Percentiles rank a stretch among this genome's conserved stretches.
Conservation (phyloP, 257 asterid species). For the Osmanthus fragrans region DNA sequence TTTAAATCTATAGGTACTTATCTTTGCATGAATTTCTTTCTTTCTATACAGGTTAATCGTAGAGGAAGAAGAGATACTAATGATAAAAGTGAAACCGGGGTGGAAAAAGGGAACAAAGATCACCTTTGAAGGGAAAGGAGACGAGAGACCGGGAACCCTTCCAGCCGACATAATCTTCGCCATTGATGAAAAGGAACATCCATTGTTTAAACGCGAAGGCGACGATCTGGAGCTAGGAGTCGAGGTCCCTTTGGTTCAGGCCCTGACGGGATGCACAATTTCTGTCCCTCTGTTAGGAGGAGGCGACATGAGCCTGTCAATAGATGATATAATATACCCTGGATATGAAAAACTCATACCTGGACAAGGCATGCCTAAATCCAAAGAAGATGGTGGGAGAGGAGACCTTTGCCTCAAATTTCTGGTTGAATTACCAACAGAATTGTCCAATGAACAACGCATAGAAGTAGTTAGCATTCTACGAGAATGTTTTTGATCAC, state of each 20-base stretch:
- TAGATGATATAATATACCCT: constrained; percentile 70
- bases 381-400: constrained; percentile 44
- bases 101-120: constrained; percentile 93
- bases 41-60: constrained; percentile 51
- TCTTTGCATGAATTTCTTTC: neutral
- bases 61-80: constrained; percentile 74
- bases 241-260: constrained; percentile 82
- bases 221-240: constrained; percentile 82
- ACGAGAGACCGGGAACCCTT: constrained; percentile 71
- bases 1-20: no score
- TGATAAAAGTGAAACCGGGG: constrained; percentile 78
- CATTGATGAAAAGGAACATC: constrained; percentile 78
- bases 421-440: constrained; percentile 65
- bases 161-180: constrained; percentile 81
- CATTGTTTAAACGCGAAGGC: constrained; percentile 62
- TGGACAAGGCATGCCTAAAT: constrained; percentile 83
- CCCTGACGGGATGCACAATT: constrained; percentile 77
- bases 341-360: constrained; percentile 70
- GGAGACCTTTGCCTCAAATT: constrained; percentile 85
- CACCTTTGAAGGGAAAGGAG: constrained; percentile 93
- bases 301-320: constrained; percentile 45
- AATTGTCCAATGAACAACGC: constrained; percentile 61
- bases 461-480: constrained; percentile 51
- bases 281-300: constrained; percentile 79
- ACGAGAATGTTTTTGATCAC: constrained; percentile 32